These are phyloP conservation scores for Barnettozyma sucrosica DNA, from an alignment of 805 yeast species.

Conservation along the genomic window DNA sequence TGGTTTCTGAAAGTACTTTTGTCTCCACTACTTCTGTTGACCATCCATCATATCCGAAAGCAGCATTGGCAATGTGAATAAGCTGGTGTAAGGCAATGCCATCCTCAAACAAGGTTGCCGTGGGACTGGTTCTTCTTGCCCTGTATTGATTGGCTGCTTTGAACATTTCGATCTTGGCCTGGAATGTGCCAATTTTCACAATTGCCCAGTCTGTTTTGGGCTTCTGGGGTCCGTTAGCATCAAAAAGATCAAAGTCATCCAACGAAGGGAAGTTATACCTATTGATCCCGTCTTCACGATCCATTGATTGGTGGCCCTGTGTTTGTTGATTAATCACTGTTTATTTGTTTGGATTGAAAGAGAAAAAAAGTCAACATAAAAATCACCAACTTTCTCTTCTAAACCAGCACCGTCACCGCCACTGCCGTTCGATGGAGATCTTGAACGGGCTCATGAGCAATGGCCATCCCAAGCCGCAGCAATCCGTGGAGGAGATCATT, in stretches of 20 bases:
- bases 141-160: neutral
- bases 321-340: no score
- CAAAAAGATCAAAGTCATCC: conserved; percentile 5
- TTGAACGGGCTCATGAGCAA: conserved; percentile 37
- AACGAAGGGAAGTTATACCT: conserved; percentile 3
- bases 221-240: neutral
- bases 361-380: neutral
- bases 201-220: conserved; percentile 45
- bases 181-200: conserved; percentile 41
- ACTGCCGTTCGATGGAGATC: conserved; percentile 29
- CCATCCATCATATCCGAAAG: conserved; percentile 58
- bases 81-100: conserved; percentile 30
- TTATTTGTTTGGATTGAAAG: no score
- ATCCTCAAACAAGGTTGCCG: conserved; percentile 1
- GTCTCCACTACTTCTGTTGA: conserved; percentile 34
- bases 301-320: neutral
- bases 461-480: conserved; percentile 39
- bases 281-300: neutral
- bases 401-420: neutral
- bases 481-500: conserved; percentile 75
- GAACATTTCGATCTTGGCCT: conserved; percentile 37
- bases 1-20: conserved; percentile 14
- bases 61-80: conserved; percentile 40
- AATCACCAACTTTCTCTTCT: neutral
- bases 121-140: conserved; percentile 7